Percentiles rank a stretch among this genome's conserved stretches.
phyloP scores from a whole-genome alignment of 805 yeast species.

The Pichia thaimueangensis region DNA sequence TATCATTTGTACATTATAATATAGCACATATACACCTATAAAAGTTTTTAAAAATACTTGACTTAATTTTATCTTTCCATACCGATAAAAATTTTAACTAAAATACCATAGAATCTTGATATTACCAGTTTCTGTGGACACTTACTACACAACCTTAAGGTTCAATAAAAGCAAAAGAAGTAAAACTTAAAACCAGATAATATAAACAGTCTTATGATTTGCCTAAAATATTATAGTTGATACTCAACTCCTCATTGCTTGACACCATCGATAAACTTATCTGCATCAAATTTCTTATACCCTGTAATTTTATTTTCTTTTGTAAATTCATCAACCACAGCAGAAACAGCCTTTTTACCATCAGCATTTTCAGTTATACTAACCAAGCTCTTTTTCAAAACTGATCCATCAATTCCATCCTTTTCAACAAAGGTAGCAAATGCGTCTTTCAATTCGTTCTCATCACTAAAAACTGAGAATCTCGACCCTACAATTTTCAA shows the following conservation, averaged over 20 bases:
- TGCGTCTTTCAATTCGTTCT: conserved; percentile 51
- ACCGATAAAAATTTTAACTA: too few relatives aligned
- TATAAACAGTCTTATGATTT: too few relatives aligned
- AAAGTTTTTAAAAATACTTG: too few relatives aligned
- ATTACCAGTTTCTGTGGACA: too few relatives aligned
- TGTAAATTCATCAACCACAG: conserved; percentile 47
- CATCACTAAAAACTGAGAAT: conserved; percentile 43
- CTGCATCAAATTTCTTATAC: conserved; percentile 51
- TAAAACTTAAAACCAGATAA: too few relatives aligned
- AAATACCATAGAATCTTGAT: too few relatives aligned
- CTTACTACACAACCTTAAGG: too few relatives aligned
- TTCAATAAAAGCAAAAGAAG: too few relatives aligned
- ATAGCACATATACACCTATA: too few relatives aligned
- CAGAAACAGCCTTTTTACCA: not conserved
- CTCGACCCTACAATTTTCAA: conserved; percentile 55
- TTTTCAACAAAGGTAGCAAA: conserved; percentile 40
- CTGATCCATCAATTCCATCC: conserved; percentile 29
- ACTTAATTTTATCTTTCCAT: too few relatives aligned
- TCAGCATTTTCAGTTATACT: not conserved
- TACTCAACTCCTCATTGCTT: conserved; percentile 17
- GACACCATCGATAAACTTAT: conserved; percentile 49
- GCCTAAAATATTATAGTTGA: too few relatives aligned
- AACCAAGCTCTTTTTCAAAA: not conserved
- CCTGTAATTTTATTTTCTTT: conserved; percentile 51
- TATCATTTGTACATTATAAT: too few relatives aligned